A percentile compares a stretch with the other conserved stretches of the same genome.
These are phyloP conservation scores for Nothophytophthora sp. DNA, from an alignment of 352 stramenopile species.

Conservation along the genomic window DNA sequence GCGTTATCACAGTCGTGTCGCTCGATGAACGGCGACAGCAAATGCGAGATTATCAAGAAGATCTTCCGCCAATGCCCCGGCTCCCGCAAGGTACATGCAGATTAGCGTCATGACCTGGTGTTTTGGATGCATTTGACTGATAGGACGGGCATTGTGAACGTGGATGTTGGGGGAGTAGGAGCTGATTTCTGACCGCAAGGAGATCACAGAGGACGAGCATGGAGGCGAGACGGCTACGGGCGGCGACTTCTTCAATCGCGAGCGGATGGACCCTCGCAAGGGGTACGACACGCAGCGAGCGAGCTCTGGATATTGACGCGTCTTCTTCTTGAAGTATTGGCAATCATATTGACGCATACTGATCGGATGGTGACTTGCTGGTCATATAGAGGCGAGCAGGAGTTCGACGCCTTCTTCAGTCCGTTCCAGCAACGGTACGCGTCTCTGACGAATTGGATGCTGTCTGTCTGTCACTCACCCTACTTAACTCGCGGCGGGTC, in stretches of 20 bases:
- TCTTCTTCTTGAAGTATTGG: no score
- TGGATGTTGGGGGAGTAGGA: no score
- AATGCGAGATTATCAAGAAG: slow-evolving; percentile 85
- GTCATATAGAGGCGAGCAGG: slow-evolving; percentile 25
- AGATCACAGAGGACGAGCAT: slow-evolving; percentile 78
- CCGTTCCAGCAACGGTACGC: slow-evolving; percentile 58
- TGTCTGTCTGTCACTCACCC: no score
- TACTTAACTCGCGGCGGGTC: not conserved
- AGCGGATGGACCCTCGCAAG: slow-evolving; percentile 61
- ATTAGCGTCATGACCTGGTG: no score
- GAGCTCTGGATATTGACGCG: no score
- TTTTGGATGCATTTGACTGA: no score
- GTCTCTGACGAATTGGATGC: slow-evolving; percentile 1
- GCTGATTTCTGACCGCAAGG: slow-evolving; percentile 76
- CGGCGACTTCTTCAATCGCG: slow-evolving; percentile 72
- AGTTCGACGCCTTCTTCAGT: slow-evolving; percentile 50
- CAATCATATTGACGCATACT: no score
- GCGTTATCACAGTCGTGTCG: slow-evolving; percentile 75
- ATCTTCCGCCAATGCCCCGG: slow-evolving; percentile 85
- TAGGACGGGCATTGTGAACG: no score
- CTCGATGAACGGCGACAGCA: slow-evolving; percentile 83
- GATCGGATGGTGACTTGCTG: not conserved
- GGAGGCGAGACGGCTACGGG: slow-evolving; percentile 37
- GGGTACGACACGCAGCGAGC: slow-evolving; percentile 18
- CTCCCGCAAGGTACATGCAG: slow-evolving; percentile 57